Conservation (phyloP, 805 yeast genomes). For the Candida alai region DNA sequence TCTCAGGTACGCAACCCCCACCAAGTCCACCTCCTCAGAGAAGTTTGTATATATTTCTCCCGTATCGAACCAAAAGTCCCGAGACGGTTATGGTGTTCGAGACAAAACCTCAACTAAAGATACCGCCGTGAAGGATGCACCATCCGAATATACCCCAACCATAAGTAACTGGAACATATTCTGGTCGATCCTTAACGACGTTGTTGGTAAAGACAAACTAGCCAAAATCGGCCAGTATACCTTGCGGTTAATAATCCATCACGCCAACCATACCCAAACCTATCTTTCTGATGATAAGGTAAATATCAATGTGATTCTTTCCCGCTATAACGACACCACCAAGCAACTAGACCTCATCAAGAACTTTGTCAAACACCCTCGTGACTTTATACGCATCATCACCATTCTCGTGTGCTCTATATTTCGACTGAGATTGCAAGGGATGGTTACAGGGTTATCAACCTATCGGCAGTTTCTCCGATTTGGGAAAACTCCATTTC, state of each 20-base stretch:
- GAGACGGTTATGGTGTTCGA: not conserved
- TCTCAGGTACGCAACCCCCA: constrained; percentile 8
- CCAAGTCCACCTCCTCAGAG: constrained; percentile 1
- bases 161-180: constrained; percentile 38
- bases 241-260: constrained; percentile 48
- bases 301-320: constrained; percentile 28
- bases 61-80: constrained; percentile 5
- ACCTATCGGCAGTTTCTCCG: constrained; percentile 65
- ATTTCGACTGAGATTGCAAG: constrained; percentile 39
- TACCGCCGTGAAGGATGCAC: too few relatives aligned
- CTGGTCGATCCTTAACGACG: constrained; percentile 48
- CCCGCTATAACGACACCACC: constrained; percentile 27
- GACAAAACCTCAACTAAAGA: constrained; percentile 1
- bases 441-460: constrained; percentile 45
- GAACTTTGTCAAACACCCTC: constrained; percentile 35
- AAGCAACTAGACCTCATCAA: constrained; percentile 30
- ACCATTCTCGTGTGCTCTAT: constrained; percentile 34
- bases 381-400: constrained; percentile 31
- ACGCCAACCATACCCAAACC: constrained; percentile 38
- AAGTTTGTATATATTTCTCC: constrained; percentile 5
- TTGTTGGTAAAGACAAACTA: constrained; percentile 69
- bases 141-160: constrained; percentile 7
- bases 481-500: constrained; percentile 67
- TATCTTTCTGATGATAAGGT: constrained; percentile 31
- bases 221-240: constrained; percentile 62